Evolutionary conservation across 2,329 filamentous ascomycete species (phyloP).

Genomic region (Paramyrothecium roridum): DNA sequence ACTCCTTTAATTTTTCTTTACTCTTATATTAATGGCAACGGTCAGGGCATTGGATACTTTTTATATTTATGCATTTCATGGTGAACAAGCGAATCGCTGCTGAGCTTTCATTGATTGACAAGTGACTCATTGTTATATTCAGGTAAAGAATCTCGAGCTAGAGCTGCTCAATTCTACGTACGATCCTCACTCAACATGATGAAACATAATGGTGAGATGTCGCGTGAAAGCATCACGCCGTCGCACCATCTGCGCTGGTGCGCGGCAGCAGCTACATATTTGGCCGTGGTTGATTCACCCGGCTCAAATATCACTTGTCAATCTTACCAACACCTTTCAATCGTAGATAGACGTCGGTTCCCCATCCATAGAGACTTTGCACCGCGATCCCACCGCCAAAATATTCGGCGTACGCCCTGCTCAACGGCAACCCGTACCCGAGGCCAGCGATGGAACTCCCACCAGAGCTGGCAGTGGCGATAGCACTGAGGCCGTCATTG

Average conservation of each 20-base stretch:
- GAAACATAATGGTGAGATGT: too few relatives aligned
- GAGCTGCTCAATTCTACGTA: too few relatives aligned
- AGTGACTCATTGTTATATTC: too few relatives aligned
- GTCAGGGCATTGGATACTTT: conserved; percentile 1
- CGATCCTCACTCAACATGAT: too few relatives aligned
- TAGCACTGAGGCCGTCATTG: conserved; percentile 63
- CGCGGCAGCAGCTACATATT: too few relatives aligned
- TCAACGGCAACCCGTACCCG: conserved; percentile 87
- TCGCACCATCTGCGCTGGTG: too few relatives aligned
- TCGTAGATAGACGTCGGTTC: conserved; percentile 65
- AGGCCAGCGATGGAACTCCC: conserved; percentile 85
- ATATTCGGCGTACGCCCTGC: conserved; percentile 93
- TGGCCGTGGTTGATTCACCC: background rate
- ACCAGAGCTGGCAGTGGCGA: conserved; percentile 69
- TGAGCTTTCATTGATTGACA: too few relatives aligned
- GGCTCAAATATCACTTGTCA: conserved; percentile 17
- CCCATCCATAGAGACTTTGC: conserved; percentile 97
- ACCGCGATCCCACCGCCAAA: conserved; percentile 93
- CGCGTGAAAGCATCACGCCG: too few relatives aligned
- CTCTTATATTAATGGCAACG: conserved; percentile 16
- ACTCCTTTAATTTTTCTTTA: conserved; percentile 16
- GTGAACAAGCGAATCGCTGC: background rate
- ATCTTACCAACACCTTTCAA: conserved; percentile 61
- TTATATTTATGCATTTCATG: conserved; percentile 2
- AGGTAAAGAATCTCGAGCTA: too few relatives aligned